Evolutionary conservation across 2,329 filamentous ascomycete species (phyloP).

Genomic region (Pseudocercospora cruenta): DNA sequence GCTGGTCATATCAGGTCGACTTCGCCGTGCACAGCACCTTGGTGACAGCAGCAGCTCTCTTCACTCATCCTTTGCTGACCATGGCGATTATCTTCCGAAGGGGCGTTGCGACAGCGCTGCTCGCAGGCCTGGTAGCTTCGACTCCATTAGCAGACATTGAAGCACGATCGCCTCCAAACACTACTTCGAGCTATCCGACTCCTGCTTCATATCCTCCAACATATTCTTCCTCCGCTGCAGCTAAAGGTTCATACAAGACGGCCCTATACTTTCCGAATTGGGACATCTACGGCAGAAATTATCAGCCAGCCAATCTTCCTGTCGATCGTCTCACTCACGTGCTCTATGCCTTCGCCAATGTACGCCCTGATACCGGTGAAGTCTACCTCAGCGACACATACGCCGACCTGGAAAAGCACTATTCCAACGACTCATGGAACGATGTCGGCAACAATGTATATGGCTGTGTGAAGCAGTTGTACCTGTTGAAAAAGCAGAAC

Average conservation of each 20-base stretch:
- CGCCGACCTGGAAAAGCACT: conserved; percentile 71
- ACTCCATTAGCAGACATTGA: not conserved
- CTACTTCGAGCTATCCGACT: not conserved
- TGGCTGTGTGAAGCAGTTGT: conserved; percentile 77
- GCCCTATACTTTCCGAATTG: conserved; percentile 32
- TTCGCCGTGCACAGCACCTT: not conserved
- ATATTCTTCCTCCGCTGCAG: not conserved
- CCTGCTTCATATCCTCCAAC: not conserved
- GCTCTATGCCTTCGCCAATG: conserved; percentile 91
- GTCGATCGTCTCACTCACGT: conserved; percentile 82
- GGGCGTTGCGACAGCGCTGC: not conserved
- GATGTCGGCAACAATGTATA: conserved; percentile 71
- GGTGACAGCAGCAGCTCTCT: not conserved
- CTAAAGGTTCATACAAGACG: conserved; percentile 18
- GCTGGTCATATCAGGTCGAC: not conserved
- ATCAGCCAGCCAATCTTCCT: conserved; percentile 82
- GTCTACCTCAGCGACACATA: conserved; percentile 72
- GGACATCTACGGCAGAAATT: conserved; percentile 57
- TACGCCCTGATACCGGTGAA: conserved; percentile 76
- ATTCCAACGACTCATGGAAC: conserved; percentile 67
- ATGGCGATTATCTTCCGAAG: not conserved
- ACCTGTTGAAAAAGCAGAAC: conserved; percentile 73
- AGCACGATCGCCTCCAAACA: not conserved
- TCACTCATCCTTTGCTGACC: not conserved
- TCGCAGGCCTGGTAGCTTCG: not conserved